These are phyloP conservation scores for Arabidopsis arenosa DNA, from an alignment of 345 rosid genomes.

Conservation along the genomic window DNA sequence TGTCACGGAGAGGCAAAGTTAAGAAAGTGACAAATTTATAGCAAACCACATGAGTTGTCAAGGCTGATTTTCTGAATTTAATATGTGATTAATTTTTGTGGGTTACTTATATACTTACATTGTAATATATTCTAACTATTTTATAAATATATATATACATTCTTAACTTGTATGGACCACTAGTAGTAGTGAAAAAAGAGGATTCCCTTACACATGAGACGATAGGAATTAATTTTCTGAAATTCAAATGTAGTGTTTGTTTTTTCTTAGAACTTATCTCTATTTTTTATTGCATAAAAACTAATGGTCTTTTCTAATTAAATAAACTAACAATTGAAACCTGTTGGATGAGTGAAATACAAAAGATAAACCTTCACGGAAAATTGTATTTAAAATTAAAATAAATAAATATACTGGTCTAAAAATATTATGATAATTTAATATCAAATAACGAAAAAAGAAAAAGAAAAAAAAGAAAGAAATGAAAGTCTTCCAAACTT, in stretches of 20 bases:
- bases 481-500: no score
- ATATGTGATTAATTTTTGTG: neutral
- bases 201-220: neutral
- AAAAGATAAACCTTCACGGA: neutral
- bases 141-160: neutral
- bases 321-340: neutral
- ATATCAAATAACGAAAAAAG: neutral
- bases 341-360: neutral
- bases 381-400: neutral
- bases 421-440: no score
- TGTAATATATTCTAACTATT: neutral
- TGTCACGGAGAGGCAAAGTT: slow-evolving; percentile 2
- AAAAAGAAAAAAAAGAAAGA: no score
- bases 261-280: no score
- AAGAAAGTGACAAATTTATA: neutral
- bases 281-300: no score
- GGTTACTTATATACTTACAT: neutral
- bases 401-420: no score
- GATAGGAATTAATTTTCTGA: no score
- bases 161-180: slow-evolving; percentile 13
- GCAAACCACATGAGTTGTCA: slow-evolving; percentile 3
- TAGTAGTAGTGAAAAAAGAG: neutral
- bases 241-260: no score
- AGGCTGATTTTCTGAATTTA: neutral
- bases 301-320: no score